phyloP scores from a whole-genome alignment of 2,329 filamentous ascomycete genomes.

The Neonectria coccinea region DNA sequence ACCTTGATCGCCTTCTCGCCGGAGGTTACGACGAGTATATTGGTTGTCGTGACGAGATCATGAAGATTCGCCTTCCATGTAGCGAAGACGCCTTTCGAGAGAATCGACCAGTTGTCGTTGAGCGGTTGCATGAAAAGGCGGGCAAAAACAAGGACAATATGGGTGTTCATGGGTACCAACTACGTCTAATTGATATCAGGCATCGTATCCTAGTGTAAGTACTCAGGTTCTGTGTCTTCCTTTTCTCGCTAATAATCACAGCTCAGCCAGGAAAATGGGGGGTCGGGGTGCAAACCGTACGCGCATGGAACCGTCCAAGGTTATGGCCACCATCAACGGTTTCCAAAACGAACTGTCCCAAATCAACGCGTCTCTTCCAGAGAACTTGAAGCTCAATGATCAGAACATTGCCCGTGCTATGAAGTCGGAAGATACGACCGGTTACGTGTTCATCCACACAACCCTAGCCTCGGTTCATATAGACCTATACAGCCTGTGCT shows the following conservation, averaged over 20 bases:
- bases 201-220: constrained; percentile 54
- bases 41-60: constrained; percentile 51
- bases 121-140: constrained; percentile 49
- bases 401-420: constrained; percentile 50
- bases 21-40: constrained; percentile 57
- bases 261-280: constrained; percentile 46
- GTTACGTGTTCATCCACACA: constrained; percentile 54
- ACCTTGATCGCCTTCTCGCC: constrained; percentile 53
- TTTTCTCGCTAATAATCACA: constrained; percentile 18
- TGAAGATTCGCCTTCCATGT: constrained; percentile 54
- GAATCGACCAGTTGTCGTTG: constrained; percentile 47
- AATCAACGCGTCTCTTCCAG: constrained; percentile 52
- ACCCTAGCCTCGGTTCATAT: constrained; percentile 53
- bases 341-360: constrained; percentile 54
- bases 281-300: constrained; percentile 33
- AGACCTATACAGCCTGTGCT: constrained; percentile 55
- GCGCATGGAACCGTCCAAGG: constrained; percentile 51
- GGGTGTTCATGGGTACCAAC: constrained; percentile 51
- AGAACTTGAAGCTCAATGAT: constrained; percentile 50
- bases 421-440: constrained; percentile 46
- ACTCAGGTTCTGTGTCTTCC: background rate
- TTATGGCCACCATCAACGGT: constrained; percentile 52
- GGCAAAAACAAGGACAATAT: constrained; percentile 39
- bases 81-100: constrained; percentile 50
- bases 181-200: constrained; percentile 52